phyloP scores from a whole-genome alignment of 2,329 filamentous ascomycete genomes.

The Fusarium pseudocircinatum region DNA sequence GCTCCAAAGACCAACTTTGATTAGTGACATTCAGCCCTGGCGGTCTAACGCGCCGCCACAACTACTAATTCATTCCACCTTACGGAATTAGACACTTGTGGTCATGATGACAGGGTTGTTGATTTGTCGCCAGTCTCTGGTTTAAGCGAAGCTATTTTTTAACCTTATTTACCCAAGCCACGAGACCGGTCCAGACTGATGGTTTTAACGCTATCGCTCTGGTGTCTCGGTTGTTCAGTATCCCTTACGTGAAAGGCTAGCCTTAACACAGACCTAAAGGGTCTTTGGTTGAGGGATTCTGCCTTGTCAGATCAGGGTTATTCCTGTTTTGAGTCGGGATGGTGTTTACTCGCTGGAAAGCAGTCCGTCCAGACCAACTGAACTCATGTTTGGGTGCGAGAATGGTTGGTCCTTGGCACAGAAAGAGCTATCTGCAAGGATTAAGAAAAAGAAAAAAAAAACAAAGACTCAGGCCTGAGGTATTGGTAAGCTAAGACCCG shows the following conservation, averaged over 20 bases:
- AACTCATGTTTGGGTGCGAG: background rate
- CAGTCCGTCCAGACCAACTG: background rate
- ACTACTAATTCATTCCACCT: background rate
- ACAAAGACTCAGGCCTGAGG: too few relatives aligned
- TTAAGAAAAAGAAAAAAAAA: background rate
- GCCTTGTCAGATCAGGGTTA: background rate
- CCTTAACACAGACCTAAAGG: background rate
- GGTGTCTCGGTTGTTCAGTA: background rate
- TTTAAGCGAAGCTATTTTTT: constrained; percentile 11
- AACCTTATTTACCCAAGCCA: constrained; percentile 15
- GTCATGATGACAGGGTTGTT: background rate
- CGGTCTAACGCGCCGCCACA: background rate
- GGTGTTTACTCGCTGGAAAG: background rate
- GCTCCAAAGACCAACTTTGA: background rate
- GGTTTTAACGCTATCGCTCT: background rate
- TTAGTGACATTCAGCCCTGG: background rate
- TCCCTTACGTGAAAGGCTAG: background rate
- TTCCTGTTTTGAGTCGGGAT: background rate
- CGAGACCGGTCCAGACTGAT: constrained; percentile 1
- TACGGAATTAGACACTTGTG: background rate
- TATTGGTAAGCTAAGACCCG: background rate
- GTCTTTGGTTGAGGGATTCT: background rate
- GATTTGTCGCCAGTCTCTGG: background rate
- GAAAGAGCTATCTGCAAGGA: background rate
- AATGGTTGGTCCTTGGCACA: background rate